Percentiles rank a stretch among this genome's conserved stretches.
Evolutionary conservation across 2,329 filamentous ascomycete species (phyloP).

Genomic region (Alternaria hordeiaustralica): DNA sequence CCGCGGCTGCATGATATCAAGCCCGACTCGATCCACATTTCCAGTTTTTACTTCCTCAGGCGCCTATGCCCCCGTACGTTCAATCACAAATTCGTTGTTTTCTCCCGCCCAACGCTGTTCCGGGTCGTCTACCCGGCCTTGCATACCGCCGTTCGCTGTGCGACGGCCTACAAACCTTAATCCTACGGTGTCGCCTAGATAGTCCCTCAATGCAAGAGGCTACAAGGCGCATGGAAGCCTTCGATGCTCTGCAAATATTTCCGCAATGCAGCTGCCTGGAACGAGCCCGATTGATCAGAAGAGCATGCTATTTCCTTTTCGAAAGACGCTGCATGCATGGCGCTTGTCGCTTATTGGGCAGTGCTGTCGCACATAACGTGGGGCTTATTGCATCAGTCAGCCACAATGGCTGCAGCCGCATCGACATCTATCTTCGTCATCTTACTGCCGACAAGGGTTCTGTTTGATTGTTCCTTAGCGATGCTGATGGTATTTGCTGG

Average conservation of each 20-base stretch:
- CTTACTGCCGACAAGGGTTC: not conserved
- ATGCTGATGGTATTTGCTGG: constrained; percentile 15
- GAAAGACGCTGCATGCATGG: not conserved
- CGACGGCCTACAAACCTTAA: not conserved
- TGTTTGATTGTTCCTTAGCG: constrained; percentile 1
- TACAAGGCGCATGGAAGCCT: not conserved
- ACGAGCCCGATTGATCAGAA: constrained; percentile 11
- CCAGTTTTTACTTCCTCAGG: not conserved
- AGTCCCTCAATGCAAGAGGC: not conserved
- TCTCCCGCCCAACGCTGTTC: not conserved
- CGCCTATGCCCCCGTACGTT: not conserved
- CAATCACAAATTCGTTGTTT: not conserved
- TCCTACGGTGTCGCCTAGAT: not conserved
- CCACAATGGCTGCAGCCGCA: constrained; percentile 12
- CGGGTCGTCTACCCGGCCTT: not conserved
- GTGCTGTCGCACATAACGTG: constrained; percentile 1
- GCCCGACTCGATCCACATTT: not conserved
- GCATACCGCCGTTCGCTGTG: constrained; percentile 1
- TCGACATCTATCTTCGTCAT: not conserved
- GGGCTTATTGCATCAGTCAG: constrained; percentile 6
- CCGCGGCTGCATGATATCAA: not conserved
- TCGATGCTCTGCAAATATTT: not conserved
- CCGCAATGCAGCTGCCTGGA: not conserved
- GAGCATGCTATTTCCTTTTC: not conserved
- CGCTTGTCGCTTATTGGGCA: constrained; percentile 4